phyloP scores from a whole-genome alignment of 2,329 filamentous ascomycete species.

The Fusarium albosuccineum region DNA sequence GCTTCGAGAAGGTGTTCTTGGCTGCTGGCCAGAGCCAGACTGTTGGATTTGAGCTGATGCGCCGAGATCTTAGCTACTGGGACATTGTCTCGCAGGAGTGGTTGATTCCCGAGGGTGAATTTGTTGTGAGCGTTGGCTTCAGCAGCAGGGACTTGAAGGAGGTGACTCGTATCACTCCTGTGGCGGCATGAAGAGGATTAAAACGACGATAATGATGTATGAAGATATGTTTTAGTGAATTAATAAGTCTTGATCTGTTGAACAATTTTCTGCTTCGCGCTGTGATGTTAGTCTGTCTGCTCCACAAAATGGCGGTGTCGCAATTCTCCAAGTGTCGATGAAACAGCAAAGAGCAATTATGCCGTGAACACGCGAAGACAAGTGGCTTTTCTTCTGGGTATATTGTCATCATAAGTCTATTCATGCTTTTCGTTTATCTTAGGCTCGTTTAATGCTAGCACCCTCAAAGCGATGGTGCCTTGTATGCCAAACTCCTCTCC shows the following conservation, averaged over 20 bases:
- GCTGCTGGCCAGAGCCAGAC: conserved; percentile 54
- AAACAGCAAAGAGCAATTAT: neutral
- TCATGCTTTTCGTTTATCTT: conserved; percentile 29
- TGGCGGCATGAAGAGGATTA: conserved; percentile 25
- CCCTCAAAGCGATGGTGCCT: neutral
- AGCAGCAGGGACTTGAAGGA: conserved; percentile 46
- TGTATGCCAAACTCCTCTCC: conserved; percentile 18
- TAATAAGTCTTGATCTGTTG: neutral
- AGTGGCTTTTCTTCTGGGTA: neutral
- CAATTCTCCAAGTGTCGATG: neutral
- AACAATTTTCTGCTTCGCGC: too few species aligned
- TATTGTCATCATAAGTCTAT: conserved; percentile 35
- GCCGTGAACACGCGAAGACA: neutral
- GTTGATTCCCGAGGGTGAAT: conserved; percentile 48
- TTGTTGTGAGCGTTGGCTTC: conserved; percentile 45
- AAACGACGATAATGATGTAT: conserved; percentile 36
- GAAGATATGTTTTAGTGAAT: conserved; percentile 26
- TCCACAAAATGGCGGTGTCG: neutral
- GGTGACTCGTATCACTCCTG: conserved; percentile 38
- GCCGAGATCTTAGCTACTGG: conserved; percentile 64
- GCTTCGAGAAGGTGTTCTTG: conserved; percentile 64
- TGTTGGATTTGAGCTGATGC: conserved; percentile 60
- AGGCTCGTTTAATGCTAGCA: neutral
- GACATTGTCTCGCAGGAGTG: conserved; percentile 59
- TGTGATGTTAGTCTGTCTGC: neutral